Conservation (phyloP, 2,329 filamentous ascomycete genomes). For the Diplodia intermedia region DNA sequence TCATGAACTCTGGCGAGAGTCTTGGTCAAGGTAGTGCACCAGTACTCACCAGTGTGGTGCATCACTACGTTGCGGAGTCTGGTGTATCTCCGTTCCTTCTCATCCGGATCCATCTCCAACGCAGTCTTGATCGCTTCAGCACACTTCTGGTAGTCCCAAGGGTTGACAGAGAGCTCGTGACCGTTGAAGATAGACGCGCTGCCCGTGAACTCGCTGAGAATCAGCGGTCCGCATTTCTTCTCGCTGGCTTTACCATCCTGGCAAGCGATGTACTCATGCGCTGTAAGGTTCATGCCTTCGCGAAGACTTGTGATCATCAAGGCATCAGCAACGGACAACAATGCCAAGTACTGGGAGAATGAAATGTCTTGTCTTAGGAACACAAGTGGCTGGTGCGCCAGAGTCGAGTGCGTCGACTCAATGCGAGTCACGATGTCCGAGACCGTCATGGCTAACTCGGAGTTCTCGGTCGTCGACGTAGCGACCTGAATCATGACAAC, state of each 20-base stretch:
- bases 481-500: slow-evolving; percentile 94
- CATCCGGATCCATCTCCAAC: slow-evolving; percentile 77
- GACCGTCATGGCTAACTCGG: slow-evolving; percentile 84
- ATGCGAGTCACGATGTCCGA: slow-evolving; percentile 94
- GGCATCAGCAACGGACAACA: slow-evolving; percentile 87
- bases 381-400: slow-evolving; percentile 90
- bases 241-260: slow-evolving; percentile 78
- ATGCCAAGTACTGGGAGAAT: slow-evolving; percentile 89
- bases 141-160: slow-evolving; percentile 91
- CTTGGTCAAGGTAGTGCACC: slow-evolving; percentile 78
- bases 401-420: slow-evolving; percentile 87
- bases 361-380: slow-evolving; percentile 95
- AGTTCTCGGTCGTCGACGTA: slow-evolving; percentile 85
- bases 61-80: slow-evolving; percentile 76
- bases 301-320: slow-evolving; percentile 94
- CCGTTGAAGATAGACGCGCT: slow-evolving; percentile 84
- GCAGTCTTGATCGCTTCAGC: slow-evolving; percentile 84
- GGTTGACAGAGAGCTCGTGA: slow-evolving; percentile 85
- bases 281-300: slow-evolving; percentile 96
- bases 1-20: slow-evolving; percentile 78
- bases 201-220: slow-evolving; percentile 93
- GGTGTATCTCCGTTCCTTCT: slow-evolving; percentile 77
- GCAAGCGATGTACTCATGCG: slow-evolving; percentile 91
- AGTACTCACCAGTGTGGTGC: slow-evolving; percentile 82
- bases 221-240: slow-evolving; percentile 86